A percentile compares a stretch with the other conserved stretches of the same genome.
Conservation (phyloP, 805 yeast species). For the Cyberlindnera americana region DNA sequence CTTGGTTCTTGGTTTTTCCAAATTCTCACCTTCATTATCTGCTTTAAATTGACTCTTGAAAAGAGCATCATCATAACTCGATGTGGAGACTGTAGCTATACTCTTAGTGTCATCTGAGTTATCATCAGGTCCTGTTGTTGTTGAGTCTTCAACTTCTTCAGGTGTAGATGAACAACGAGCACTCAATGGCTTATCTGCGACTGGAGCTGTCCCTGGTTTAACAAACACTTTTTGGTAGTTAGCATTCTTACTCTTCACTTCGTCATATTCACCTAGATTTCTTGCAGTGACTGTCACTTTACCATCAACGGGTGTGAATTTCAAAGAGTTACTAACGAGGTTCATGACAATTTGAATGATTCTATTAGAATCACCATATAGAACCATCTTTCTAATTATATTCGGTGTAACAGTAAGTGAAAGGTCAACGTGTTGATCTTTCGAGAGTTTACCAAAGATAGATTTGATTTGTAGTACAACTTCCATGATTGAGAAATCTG, state of each 20-base stretch:
- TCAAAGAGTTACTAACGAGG: conserved; percentile 82
- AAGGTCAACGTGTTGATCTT: conserved; percentile 70
- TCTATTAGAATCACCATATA: conserved; percentile 86
- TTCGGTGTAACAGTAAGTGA: conserved; percentile 62
- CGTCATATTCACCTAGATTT: conserved; percentile 71
- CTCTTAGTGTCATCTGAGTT: conserved; percentile 17
- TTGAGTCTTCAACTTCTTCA: conserved; percentile 12
- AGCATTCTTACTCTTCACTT: conserved; percentile 38
- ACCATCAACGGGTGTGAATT: conserved; percentile 91
- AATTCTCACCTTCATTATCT: conserved; percentile 22
- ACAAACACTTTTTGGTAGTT: conserved; percentile 47
- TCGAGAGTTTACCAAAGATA: conserved; percentile 77
- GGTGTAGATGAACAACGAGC: conserved; percentile 5
- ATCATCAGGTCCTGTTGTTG: conserved; percentile 12
- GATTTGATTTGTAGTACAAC: conserved; percentile 82
- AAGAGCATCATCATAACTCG: conserved; percentile 41
- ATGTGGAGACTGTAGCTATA: conserved; percentile 26
- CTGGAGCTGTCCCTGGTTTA: conserved; percentile 17
- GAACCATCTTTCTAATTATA: conserved; percentile 53
- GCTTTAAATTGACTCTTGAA: conserved; percentile 40
- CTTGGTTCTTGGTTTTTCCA: conserved; percentile 20
- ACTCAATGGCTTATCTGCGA: conserved; percentile 3
- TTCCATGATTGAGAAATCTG: conserved; percentile 75
- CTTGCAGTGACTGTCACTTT: conserved; percentile 61
- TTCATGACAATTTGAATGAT: conserved; percentile 92